These are phyloP conservation scores for Leptodontidium sp. DNA, from an alignment of 2,329 filamentous ascomycete genomes.

Conservation along the genomic window DNA sequence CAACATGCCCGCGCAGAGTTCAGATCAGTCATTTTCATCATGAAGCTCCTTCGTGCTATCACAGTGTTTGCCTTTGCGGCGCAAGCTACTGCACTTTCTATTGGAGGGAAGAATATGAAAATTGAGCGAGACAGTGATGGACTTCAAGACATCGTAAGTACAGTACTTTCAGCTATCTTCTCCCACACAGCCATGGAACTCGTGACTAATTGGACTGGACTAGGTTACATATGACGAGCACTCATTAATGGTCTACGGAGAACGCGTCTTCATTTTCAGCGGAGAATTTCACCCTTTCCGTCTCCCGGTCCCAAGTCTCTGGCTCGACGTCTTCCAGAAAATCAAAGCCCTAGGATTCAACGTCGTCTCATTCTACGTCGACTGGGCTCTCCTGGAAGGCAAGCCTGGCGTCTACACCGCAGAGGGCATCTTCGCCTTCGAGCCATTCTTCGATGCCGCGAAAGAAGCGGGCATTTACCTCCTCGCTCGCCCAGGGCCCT, in stretches of 20 bases:
- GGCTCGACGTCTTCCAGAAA: conserved; percentile 82
- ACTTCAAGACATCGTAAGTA: conserved; percentile 63
- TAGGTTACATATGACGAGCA: conserved; percentile 69
- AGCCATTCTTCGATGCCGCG: conserved; percentile 81
- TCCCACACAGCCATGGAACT: neutral
- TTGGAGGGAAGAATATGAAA: conserved; percentile 58
- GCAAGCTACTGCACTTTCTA: conserved; percentile 55
- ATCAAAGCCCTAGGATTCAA: conserved; percentile 84
- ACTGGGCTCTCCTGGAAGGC: conserved; percentile 82
- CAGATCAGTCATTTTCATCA: conserved; percentile 32
- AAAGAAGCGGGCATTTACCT: conserved; percentile 78
- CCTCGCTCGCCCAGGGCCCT: conserved; percentile 64
- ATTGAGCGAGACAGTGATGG: conserved; percentile 59
- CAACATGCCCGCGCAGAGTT: neutral
- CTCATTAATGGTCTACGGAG: conserved; percentile 68
- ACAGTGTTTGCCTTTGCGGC: conserved; percentile 51
- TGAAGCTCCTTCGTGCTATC: conserved; percentile 50
- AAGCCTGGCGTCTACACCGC: conserved; percentile 73
- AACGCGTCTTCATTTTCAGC: conserved; percentile 68
- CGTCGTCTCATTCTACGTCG: conserved; percentile 78
- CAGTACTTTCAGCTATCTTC: conserved; percentile 37
- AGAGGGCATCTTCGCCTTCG: conserved; percentile 75
- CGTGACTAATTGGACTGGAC: conserved; percentile 6
- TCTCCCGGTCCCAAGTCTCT: conserved; percentile 67
- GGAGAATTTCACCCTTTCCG: conserved; percentile 71